Conservation (phyloP, 441 rosid species). For the Populus hybrid region DNA sequence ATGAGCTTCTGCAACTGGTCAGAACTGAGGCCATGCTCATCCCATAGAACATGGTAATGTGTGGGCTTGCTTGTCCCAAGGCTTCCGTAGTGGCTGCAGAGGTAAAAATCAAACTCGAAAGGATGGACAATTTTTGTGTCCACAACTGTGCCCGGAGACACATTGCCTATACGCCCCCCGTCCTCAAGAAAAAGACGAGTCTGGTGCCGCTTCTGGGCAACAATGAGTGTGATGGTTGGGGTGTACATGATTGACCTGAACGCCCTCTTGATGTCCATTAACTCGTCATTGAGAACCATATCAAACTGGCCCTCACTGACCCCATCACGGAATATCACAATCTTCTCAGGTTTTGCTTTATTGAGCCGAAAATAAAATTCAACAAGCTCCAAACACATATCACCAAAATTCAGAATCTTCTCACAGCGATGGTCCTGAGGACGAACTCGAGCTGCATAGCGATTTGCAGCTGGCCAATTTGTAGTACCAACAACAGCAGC, state of each 20-base stretch:
- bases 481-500: constrained; percentile 73
- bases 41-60: constrained; percentile 38
- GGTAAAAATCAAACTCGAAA: constrained; percentile 68
- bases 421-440: constrained; percentile 57
- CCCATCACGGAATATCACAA: constrained; percentile 75
- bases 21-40: too few relatives aligned
- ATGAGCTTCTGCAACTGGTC: too few relatives aligned
- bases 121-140: constrained; percentile 69
- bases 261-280: constrained; percentile 44
- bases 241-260: constrained; percentile 35
- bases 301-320: constrained; percentile 84
- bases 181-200: constrained; percentile 68
- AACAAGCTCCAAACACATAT: constrained; percentile 58
- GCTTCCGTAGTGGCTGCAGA: constrained; percentile 72
- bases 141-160: constrained; percentile 76
- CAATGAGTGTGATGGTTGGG: constrained; percentile 61
- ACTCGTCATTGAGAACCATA: constrained; percentile 79
- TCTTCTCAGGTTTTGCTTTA: constrained; percentile 43
- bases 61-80: constrained; percentile 83
- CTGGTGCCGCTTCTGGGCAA: constrained; percentile 77
- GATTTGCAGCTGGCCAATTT: constrained; percentile 78
- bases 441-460: constrained; percentile 59
- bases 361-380: constrained; percentile 41
- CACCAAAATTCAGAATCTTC: constrained; percentile 55
- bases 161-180: constrained; percentile 42